Evolutionary conservation across 306 rosid species (phyloP), one percentile per base, ranked within the genome.

Genomic region (Pterocarpus macrocarpus): DNA sequence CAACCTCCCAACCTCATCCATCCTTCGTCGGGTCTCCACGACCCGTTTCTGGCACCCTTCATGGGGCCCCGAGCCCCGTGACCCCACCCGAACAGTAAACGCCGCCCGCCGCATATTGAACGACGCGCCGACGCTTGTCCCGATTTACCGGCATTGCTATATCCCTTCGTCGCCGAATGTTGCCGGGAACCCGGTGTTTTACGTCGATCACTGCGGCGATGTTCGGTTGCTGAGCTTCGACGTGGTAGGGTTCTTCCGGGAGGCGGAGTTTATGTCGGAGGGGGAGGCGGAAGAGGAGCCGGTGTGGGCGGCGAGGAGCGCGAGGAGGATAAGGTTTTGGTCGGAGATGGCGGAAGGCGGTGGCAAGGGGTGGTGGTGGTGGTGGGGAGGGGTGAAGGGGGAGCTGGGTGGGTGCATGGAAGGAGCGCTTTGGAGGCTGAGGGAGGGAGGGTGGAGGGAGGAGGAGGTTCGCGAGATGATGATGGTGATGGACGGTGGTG

Each of bases 361-460:
- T 4, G 56, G 39, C 47, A 47, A 64, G 77, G 68, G 80, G 38
- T 59, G 88, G 86, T 81, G 88, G 62, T 75, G 95, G 92, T 84
- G 88, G 52, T 73, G 84, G 75, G 61, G 71, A 0, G 49, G 64
- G 9, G 17, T 3, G 35, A 15, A 13, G 12, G 90, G 77, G 12
- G 78, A 69, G 5, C 0, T 90, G 12, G 85, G 82, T 0, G 83
- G 57, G 65, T 90, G 96, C 56, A 35, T 95, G 88, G 92, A 91
- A 4, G 75, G 80, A 34, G 94, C 80, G 76, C 69, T 78, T 47
- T 52, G 90, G 89, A 83, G 73, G 66, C n/a, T 95, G 87, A 82
- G 93, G 17, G 87, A 91, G 2, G 98, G 97, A 17, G 97, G 99
- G 62, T 95, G 99, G 99, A 80, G 43, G 67, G 98, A 93, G 30